Evolutionary conservation across 2,329 filamentous ascomycete genomes (phyloP), one percentile per base, ranked within the genome.

Genomic region (Aphanocladium album): DNA sequence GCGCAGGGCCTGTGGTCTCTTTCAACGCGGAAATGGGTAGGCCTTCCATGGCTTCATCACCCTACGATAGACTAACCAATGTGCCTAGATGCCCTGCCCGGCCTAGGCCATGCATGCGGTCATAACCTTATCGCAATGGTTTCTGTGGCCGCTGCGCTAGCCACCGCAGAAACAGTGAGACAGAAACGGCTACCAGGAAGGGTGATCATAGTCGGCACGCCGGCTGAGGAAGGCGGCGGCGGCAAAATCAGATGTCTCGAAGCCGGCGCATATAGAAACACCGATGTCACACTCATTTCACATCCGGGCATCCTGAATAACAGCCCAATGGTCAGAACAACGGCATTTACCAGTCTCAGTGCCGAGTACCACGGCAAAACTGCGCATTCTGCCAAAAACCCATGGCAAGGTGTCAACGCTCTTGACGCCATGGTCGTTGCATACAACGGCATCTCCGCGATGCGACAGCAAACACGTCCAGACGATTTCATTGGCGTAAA

Each of bases 351-450:
- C 11, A 72, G 74, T 46, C 76, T 84, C 63, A 76, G 75, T 21
- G 81, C 80, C 0, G 78, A 79, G 17, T 86, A 83, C 63, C 76
- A 77, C 1, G 84, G 84, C 1, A 77, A 76, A 55, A 79, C 79
- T 60, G 82, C 84, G 0, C 83, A 86, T 64, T 83, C 83, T 0
- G 83, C 80, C 0, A 78, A 79, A 3, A 79, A 74, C n/a, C 84
- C 83, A 0, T 86, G 83, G 83, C 74, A 82, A 5, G 84, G 84
- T 0, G 76, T 82, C 64, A 86, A 87, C 66, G 83, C 84, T 0
- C 76, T 86, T 0, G 84, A 87, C 64, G 83, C 83, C 0, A 66
- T 84, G 23, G 73, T 86, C 2, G 73, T 76, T 0, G 78, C 75
- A 0, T 81, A 81, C 64, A 78, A 77, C 57, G 73, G 73, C 47